Conservation (phyloP, 208 protist species). For the Porcisia hertigi region DNA sequence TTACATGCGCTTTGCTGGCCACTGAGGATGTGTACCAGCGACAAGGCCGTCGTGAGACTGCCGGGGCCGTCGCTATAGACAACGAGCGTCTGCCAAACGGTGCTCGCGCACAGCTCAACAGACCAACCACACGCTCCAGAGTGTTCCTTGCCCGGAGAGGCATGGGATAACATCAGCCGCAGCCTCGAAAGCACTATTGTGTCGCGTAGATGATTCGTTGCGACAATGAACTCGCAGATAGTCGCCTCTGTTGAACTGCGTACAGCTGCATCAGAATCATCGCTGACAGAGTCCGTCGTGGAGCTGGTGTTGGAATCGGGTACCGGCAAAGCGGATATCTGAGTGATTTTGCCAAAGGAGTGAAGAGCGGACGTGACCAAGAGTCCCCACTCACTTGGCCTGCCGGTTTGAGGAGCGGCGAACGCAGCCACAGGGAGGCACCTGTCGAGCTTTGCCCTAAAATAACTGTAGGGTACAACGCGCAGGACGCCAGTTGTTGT, state of each 20-base stretch:
- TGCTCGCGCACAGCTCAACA: background rate
- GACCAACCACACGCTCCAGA: background rate
- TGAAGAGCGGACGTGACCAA: conserved; percentile 5
- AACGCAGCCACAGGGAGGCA: background rate
- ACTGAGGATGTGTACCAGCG: background rate
- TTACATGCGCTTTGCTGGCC: background rate
- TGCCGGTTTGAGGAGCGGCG: background rate
- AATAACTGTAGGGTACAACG: conserved; percentile 14
- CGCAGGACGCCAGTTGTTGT: conserved; percentile 20
- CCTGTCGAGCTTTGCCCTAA: background rate
- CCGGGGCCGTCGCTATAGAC: conserved; percentile 23
- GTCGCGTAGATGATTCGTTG: conserved; percentile 19
- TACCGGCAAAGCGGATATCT: background rate
- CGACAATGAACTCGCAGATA: conserved; percentile 14
- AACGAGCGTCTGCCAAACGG: conserved; percentile 8
- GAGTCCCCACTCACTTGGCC: background rate
- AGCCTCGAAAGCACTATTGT: conserved; percentile 22
- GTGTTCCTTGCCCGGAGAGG: too few species aligned
- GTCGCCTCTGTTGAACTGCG: background rate
- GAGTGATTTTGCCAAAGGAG: conserved; percentile 23
- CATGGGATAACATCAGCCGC: background rate
- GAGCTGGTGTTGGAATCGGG: background rate
- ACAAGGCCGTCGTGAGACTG: conserved; percentile 15
- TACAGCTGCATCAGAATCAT: background rate
- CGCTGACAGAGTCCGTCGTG: background rate